phyloP scores from a whole-genome alignment of 179 eudicot genomes.

The Sideroxylon spinosum region DNA sequence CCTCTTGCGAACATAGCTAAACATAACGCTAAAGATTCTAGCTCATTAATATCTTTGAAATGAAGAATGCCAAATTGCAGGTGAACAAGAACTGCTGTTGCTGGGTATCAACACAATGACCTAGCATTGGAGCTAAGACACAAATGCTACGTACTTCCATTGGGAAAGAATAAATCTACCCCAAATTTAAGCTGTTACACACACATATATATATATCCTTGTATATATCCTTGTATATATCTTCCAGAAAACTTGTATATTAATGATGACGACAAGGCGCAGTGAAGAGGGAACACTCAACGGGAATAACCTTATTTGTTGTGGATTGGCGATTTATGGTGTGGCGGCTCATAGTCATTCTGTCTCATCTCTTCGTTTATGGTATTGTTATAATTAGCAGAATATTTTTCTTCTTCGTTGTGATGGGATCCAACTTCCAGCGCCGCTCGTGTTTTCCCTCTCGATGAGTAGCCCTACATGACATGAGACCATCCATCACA shows the following conservation, averaged over 20 bases:
- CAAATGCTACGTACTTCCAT: background rate
- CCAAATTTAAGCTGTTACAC: too few relatives aligned
- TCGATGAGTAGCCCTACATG: background rate
- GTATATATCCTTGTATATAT: too few relatives aligned
- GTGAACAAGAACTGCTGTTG: background rate
- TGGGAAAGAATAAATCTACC: background rate
- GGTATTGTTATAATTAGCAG: background rate
- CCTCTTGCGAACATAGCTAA: too few relatives aligned
- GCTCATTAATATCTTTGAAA: background rate
- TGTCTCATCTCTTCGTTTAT: background rate
- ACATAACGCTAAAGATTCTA: background rate
- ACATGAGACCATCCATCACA: background rate
- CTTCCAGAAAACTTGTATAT: too few relatives aligned
- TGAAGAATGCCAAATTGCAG: background rate
- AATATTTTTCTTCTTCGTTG: background rate
- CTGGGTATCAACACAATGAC: background rate
- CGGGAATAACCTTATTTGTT: background rate
- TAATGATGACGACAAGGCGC: too few relatives aligned
- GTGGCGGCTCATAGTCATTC: conserved; percentile 12
- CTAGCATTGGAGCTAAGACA: background rate
- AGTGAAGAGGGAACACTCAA: background rate
- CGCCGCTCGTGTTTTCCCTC: background rate
- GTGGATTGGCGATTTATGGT: background rate
- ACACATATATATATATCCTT: too few relatives aligned
- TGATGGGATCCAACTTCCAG: background rate